Evolutionary conservation across 495 filamentous ascomycete species (phyloP).

Genomic region (Glonium stellatum): DNA sequence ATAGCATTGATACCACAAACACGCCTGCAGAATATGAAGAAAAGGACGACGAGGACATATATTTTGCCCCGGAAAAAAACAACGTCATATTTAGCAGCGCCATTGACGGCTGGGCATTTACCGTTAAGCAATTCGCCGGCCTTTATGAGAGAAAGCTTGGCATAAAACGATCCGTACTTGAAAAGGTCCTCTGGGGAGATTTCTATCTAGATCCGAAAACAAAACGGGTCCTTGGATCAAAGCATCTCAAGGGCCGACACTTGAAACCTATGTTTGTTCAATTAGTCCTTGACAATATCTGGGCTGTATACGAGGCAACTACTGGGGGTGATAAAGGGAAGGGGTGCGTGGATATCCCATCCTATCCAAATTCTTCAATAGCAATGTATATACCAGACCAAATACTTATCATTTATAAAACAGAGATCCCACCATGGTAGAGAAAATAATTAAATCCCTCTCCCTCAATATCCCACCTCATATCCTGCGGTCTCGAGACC

Average conservation of each 20-base stretch:
- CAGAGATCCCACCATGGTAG: conserved; percentile 72
- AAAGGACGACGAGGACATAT: conserved; percentile 92
- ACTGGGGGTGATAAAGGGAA: conserved; percentile 72
- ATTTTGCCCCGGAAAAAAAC: conserved; percentile 96
- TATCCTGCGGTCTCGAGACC: conserved; percentile 76
- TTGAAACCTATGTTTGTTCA: conserved; percentile 98
- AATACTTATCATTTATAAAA: conserved; percentile 32
- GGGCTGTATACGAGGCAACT: conserved; percentile 93
- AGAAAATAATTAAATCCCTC: conserved; percentile 92
- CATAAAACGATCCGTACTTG: conserved; percentile 81
- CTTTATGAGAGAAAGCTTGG: conserved; percentile 96
- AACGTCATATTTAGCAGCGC: conserved; percentile 99
- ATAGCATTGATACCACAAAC: conserved; percentile 37
- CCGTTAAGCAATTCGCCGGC: conserved; percentile 83
- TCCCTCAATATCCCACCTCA: conserved; percentile 76
- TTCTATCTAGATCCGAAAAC: conserved; percentile 97
- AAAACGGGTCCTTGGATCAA: conserved; percentile 80
- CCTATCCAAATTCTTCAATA: conserved; percentile 18
- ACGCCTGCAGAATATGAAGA: conserved; percentile 61
- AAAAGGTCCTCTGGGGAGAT: conserved; percentile 95
- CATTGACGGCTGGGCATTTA: conserved; percentile 97
- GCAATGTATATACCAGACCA: conserved; percentile 28
- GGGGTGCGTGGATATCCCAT: conserved; percentile 51
- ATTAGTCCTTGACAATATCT: conserved; percentile 89
- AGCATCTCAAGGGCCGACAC: conserved; percentile 84